These are phyloP conservation scores for Phaeodactylum tricornutum DNA, from an alignment of 108 stramenopile species.

Conservation along the genomic window DNA sequence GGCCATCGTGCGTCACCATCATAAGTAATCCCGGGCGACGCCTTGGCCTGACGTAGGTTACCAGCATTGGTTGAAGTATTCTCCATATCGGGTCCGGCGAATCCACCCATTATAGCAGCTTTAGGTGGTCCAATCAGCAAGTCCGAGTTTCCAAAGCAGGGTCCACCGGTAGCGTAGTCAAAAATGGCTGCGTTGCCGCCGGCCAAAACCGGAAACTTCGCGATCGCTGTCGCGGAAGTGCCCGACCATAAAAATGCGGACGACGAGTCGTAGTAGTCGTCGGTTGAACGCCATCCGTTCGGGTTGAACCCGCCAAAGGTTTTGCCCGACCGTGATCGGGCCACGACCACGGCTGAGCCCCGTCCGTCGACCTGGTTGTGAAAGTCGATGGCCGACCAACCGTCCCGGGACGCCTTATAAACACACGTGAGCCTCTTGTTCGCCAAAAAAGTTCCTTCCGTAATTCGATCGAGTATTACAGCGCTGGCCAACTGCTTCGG, in stretches of 20 bases:
- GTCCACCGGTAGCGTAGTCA: slow-evolving; percentile 73
- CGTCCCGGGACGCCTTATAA: slow-evolving; percentile 57
- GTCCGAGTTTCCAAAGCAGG: slow-evolving; percentile 65
- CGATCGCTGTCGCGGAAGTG: slow-evolving; percentile 12
- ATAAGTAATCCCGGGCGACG: slow-evolving; percentile 48
- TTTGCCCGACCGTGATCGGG: slow-evolving; percentile 30
- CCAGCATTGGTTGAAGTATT: slow-evolving; percentile 42
- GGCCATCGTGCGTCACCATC: slow-evolving; percentile 47
- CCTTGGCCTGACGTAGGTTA: slow-evolving; percentile 34
- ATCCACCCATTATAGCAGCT: slow-evolving; percentile 74
- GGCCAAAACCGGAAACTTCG: slow-evolving; percentile 34
- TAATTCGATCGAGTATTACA: neutral
- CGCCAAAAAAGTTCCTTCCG: neutral
- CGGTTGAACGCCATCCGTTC: slow-evolving; percentile 60
- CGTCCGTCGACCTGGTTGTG: slow-evolving; percentile 53
- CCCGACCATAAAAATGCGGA: slow-evolving; percentile 67
- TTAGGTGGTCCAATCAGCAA: slow-evolving; percentile 54
- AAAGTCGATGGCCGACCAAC: slow-evolving; percentile 70
- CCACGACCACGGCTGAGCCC: slow-evolving; percentile 66
- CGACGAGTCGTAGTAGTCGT: slow-evolving; percentile 59
- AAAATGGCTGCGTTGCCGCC: slow-evolving; percentile 66
- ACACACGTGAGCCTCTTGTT: slow-evolving; percentile 14
- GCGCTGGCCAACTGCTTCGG: neutral
- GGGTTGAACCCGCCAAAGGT: slow-evolving; percentile 72
- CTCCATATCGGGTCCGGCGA: slow-evolving; percentile 75